phyloP scores from a whole-genome alignment of 208 protist genomes.

The Trypanosoma melophagium region DNA sequence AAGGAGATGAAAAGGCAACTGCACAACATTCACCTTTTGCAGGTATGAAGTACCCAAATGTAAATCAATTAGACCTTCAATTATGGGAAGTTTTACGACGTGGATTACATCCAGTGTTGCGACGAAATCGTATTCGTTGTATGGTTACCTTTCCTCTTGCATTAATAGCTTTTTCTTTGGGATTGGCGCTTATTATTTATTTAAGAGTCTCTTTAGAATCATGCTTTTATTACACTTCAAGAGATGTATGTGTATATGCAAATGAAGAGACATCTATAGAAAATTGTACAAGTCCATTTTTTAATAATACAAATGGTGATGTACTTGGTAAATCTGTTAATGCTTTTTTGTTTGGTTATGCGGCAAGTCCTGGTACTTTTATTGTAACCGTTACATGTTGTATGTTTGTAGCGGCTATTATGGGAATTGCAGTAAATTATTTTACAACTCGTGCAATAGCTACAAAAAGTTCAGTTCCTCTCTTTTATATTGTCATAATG shows the following conservation, averaged over 20 bases:
- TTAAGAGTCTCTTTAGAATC: slow-evolving; percentile 22
- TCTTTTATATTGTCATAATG: slow-evolving; percentile 56
- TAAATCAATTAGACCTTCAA: slow-evolving; percentile 54
- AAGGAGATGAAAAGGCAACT: slow-evolving; percentile 24
- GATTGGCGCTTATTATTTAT: slow-evolving; percentile 48
- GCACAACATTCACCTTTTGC: slow-evolving; percentile 41
- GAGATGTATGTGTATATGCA: slow-evolving; percentile 19
- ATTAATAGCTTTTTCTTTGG: slow-evolving; percentile 39
- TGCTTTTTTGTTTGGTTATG: slow-evolving; percentile 22
- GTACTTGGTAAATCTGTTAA: slow-evolving; percentile 5
- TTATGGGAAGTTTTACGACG: slow-evolving; percentile 43
- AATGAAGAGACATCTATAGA: neutral
- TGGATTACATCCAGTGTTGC: slow-evolving; percentile 36
- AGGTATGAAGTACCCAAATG: slow-evolving; percentile 62
- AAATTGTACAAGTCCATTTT: slow-evolving; percentile 5
- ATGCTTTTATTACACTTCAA: slow-evolving; percentile 27
- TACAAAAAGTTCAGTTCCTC: slow-evolving; percentile 32
- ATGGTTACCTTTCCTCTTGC: slow-evolving; percentile 41
- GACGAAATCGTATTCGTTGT: slow-evolving; percentile 43
- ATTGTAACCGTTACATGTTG: slow-evolving; percentile 46
- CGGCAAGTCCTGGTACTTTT: slow-evolving; percentile 13
- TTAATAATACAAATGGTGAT: slow-evolving; percentile 2
- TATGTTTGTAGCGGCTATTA: slow-evolving; percentile 38
- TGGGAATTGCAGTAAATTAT: slow-evolving; percentile 41
- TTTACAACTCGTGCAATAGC: slow-evolving; percentile 59